Conservation (phyloP, 2,329 filamentous ascomycete genomes). For the Penicillium sp. region DNA sequence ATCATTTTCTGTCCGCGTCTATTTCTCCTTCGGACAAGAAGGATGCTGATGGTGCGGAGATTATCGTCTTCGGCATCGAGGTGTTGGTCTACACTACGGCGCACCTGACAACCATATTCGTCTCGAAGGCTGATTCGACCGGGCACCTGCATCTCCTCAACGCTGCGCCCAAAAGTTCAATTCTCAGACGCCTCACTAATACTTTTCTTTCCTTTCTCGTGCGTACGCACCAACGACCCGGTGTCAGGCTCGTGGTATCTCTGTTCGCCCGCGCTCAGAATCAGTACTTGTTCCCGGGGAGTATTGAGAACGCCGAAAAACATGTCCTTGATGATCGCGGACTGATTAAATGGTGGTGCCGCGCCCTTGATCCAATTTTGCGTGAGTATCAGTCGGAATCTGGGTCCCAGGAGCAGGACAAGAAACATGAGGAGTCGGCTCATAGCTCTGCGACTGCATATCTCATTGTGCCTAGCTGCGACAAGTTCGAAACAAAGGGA, state of each 20-base stretch:
- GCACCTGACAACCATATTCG: constrained; percentile 83
- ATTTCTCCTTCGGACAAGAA: constrained; percentile 39
- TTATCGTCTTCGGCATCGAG: constrained; percentile 84
- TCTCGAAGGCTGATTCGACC: constrained; percentile 96
- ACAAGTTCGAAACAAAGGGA: constrained; percentile 76
- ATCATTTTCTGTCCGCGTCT: constrained; percentile 73
- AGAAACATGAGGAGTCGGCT: constrained; percentile 35
- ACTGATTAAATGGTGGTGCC: constrained; percentile 95
- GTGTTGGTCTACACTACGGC: constrained; percentile 84
- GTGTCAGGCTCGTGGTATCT: constrained; percentile 76
- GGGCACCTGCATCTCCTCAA: constrained; percentile 76
- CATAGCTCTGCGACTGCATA: constrained; percentile 69
- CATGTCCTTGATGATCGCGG: constrained; percentile 91
- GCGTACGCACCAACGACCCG: constrained; percentile 65
- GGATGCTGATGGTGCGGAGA: constrained; percentile 46
- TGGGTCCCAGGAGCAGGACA: constrained; percentile 38
- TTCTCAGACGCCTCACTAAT: constrained; percentile 71
- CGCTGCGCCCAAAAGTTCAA: constrained; percentile 67
- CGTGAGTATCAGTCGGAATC: constrained; percentile 51
- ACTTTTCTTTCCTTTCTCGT: constrained; percentile 79
- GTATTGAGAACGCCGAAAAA: constrained; percentile 80
- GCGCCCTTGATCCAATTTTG: constrained; percentile 78
- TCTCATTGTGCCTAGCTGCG: constrained; percentile 84
- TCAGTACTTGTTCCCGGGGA: constrained; percentile 94
- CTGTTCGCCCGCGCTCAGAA: constrained; percentile 90